Percentiles rank a stretch among this genome's conserved stretches.
Evolutionary conservation across 1,284 basidiomycete species (phyloP).

Genomic region (Cutaneotrichosporon dermatis): DNA sequence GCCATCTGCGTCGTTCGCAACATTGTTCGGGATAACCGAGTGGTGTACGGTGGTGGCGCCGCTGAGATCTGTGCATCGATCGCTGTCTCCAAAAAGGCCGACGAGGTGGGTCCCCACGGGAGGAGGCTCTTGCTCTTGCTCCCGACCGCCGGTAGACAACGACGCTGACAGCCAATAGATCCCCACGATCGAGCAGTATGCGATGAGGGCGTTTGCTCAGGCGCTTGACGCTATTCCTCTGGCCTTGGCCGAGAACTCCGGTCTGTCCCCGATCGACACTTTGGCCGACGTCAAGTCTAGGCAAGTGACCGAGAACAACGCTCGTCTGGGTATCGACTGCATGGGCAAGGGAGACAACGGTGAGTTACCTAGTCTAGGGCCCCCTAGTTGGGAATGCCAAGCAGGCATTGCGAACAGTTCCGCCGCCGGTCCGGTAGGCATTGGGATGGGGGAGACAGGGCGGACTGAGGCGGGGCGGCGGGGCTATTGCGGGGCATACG

Average conservation of each 20-base stretch:
- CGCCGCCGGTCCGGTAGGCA: no score
- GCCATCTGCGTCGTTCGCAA: constrained; percentile 97
- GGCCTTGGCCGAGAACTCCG: constrained; percentile 95
- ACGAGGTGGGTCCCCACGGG: constrained; percentile 60
- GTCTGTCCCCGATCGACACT: constrained; percentile 92
- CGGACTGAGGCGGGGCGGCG: neutral
- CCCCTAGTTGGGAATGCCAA: no score
- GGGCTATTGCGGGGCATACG: neutral
- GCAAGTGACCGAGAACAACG: constrained; percentile 82
- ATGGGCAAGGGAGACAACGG: constrained; percentile 78
- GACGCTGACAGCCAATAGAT: constrained; percentile 53
- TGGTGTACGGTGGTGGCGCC: constrained; percentile 96
- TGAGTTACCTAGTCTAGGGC: constrained; percentile 45
- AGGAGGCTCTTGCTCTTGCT: neutral
- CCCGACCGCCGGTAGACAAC: neutral
- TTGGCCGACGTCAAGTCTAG: constrained; percentile 89
- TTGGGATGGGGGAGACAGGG: no score
- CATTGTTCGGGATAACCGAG: constrained; percentile 88
- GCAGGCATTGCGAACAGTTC: no score
- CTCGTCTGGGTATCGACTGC: constrained; percentile 90
- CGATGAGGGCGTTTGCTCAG: constrained; percentile 95
- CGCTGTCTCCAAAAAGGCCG: constrained; percentile 88
- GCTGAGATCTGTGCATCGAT: constrained; percentile 94
- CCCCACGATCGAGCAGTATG: constrained; percentile 96
- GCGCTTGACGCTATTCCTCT: constrained; percentile 90